Base-by-base conservation (phyloP, 2,329 filamentous ascomycete species). In the Kalaharituber pfeilii region DNA sequence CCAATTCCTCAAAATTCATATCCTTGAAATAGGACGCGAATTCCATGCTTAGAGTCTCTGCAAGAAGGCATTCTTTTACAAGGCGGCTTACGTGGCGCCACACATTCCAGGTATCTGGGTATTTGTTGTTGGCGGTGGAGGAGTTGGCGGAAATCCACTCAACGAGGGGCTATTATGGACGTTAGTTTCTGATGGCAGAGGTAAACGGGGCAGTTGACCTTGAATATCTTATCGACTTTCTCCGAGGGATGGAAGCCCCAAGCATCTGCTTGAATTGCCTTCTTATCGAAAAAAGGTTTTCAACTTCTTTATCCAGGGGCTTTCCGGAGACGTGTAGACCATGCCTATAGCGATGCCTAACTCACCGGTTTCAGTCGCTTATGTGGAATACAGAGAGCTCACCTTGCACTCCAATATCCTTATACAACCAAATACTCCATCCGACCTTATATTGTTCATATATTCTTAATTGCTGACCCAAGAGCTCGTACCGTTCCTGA, bases 351-450 rank as follows among this genome's bases (percentile, higher is more conserved):
- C 20, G 8, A 55, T 11, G 22, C 45, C 42, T 45, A 51, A 25
- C 11, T 47, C 11, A 47, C 13, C 24, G 13, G 42, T n/a, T n/a
- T 20, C 4, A 25, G 22, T 4, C 42, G 24, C 24, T 20, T 15
- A 47, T 5, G 42, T 22, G 5, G 25, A 20, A 4, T 15, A 25
- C 13, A 25, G 2, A 24, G 6, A 15, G 25, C 73, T 77, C 75
- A 2, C 75, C 75, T 61, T 77, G 74, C 28, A 74, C 68, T 0
- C 75, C 73, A 29, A 78, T 71, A 56, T 78, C 75, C 62, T 78
- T 78, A 66, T 76, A 78, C 0, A 76, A 65, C 75, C 75, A 78
- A 60, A 80, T 80, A 8, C 68, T 73, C 78, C 78, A 81, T 18
- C 54, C 53, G 27, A 74, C 72, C 29, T 71, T 64, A 55, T 73